Evolutionary conservation across 768 basidiomycete genomes (phyloP).

Genomic region (Rhizopogon vesiculosus): DNA sequence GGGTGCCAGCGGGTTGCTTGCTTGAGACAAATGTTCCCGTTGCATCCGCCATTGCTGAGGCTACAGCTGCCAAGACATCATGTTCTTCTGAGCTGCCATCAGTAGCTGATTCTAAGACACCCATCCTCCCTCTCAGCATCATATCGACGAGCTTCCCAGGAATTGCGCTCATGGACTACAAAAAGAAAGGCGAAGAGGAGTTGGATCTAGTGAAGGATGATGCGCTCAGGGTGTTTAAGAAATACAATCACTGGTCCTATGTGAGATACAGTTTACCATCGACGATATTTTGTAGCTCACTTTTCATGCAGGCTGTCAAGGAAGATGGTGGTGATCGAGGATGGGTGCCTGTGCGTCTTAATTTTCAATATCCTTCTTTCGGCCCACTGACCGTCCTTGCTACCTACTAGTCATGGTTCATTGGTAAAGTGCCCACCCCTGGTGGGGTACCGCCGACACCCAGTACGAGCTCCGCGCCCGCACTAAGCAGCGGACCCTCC

Average conservation of each 20-base stretch:
- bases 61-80: conserved; percentile 53
- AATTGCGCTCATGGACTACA: conserved; percentile 94
- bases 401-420: conserved; percentile 77
- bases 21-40: conserved; percentile 92
- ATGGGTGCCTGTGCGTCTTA: conserved; percentile 82
- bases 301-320: conserved; percentile 70
- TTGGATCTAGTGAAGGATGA: conserved; percentile 88
- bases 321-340: conserved; percentile 91
- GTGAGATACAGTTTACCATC: conserved; percentile 36
- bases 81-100: conserved; percentile 36
- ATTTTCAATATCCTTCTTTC: conserved; percentile 2
- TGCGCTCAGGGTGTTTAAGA: conserved; percentile 87
- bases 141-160: conserved; percentile 98
- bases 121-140: conserved; percentile 86
- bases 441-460: conserved; percentile 42
- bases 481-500: conserved; percentile 22
- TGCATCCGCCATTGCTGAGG: conserved; percentile 80
- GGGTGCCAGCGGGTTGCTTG: conserved; percentile 97
- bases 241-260: conserved; percentile 98
- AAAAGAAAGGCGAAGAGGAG: conserved; percentile 91
- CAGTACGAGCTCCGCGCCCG: conserved; percentile 40
- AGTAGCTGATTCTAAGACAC: conserved; percentile 46
- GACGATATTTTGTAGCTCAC: conserved; percentile 8
- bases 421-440: conserved; percentile 70
- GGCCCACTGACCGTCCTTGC: not conserved